These are phyloP conservation scores for Cryptosporidium felis DNA, from an alignment of 169 alveolate genomes.

Conservation along the genomic window DNA sequence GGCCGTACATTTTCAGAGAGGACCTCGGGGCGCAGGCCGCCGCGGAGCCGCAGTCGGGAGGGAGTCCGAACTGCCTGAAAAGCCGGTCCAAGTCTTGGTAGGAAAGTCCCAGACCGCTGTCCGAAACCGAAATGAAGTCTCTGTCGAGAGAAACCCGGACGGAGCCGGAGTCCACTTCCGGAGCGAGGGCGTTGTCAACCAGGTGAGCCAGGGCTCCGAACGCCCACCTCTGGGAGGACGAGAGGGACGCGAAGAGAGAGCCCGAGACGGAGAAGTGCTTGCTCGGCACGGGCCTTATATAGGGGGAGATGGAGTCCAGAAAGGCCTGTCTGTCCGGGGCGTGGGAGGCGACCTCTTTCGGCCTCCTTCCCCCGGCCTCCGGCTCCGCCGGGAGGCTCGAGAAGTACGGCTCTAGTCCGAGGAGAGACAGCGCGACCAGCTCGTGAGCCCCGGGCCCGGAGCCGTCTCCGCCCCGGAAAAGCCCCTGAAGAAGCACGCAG, in stretches of 20 bases:
- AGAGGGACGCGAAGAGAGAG: constrained; percentile 23
- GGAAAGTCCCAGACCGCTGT: constrained; percentile 84
- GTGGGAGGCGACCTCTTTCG: background rate
- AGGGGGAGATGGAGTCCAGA: background rate
- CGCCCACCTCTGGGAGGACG: constrained; percentile 80
- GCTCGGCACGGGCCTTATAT: constrained; percentile 14
- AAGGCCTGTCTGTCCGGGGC: background rate
- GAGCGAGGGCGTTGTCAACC: constrained; percentile 80
- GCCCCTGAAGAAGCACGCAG: constrained; percentile 27
- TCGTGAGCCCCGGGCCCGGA: background rate
- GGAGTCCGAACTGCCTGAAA: constrained; percentile 80
- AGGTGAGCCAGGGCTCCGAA: constrained; percentile 87
- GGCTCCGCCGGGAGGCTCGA: background rate
- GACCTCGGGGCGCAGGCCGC: background rate
- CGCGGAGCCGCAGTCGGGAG: background rate
- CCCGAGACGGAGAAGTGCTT: background rate
- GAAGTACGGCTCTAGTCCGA: constrained; percentile 32
- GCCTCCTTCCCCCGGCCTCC: background rate
- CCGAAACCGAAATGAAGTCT: constrained; percentile 76
- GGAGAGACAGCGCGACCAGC: constrained; percentile 8
- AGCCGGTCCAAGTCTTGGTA: constrained; percentile 80
- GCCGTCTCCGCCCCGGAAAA: background rate
- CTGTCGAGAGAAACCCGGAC: background rate
- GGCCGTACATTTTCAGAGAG: constrained; percentile 75
- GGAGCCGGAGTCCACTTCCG: constrained; percentile 8